phyloP scores from a whole-genome alignment of 306 rosid genomes.

The Glycine latifolia region DNA sequence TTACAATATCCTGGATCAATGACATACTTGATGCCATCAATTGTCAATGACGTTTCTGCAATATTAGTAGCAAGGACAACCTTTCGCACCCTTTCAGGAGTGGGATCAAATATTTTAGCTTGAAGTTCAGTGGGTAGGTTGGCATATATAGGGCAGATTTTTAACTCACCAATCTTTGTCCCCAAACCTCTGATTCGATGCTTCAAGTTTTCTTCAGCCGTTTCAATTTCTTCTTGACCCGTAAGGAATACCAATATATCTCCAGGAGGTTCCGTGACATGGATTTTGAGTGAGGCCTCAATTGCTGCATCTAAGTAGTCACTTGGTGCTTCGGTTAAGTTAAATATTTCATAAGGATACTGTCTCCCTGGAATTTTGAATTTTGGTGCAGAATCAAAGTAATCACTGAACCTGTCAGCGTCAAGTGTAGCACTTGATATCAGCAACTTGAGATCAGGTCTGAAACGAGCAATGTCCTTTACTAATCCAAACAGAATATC shows the following conservation, averaged over 20 bases:
- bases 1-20: conserved; percentile 95
- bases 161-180: conserved; percentile 89
- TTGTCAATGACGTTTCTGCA: conserved; percentile 96
- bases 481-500: conserved; percentile 92
- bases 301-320: conserved; percentile 97
- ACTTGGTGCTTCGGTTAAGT: conserved; percentile 87
- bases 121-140: conserved; percentile 95
- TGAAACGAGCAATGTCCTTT: conserved; percentile 90
- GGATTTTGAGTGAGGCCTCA: conserved; percentile 90
- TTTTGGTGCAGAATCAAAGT: conserved; percentile 92
- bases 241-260: conserved; percentile 92
- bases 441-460: conserved; percentile 89
- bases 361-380: conserved; percentile 91
- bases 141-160: conserved; percentile 96
- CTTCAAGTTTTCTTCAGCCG: conserved; percentile 94
- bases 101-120: conserved; percentile 93
- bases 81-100: conserved; percentile 95
- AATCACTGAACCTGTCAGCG: conserved; percentile 92
- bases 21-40: conserved; percentile 95
- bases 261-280: conserved; percentile 89
- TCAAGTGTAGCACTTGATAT: conserved; percentile 96
- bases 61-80: conserved; percentile 96
- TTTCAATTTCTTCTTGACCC: conserved; percentile 98
- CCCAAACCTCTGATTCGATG: conserved; percentile 89
- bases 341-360: conserved; percentile 78